Base-by-base conservation (phyloP, 371 early-diverging fungal species). In the Lichtheimia ornata region DNA sequence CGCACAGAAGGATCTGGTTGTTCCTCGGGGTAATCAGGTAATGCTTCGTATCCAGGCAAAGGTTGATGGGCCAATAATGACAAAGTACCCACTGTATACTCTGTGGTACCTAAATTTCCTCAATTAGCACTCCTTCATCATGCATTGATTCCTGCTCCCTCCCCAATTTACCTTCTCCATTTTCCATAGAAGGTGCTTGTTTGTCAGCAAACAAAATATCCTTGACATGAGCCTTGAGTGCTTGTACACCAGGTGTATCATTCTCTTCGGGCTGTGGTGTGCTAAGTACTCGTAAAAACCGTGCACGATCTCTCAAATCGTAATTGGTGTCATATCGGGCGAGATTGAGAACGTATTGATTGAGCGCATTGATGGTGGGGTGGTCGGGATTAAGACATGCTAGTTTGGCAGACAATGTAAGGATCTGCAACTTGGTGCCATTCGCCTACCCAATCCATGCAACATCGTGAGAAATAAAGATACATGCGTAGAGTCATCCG, bases 241-340 rank as follows among this genome's bases (percentile, higher is more conserved):
- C 73, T 58, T 62, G 66, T 17, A 79, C 60, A 14, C 74, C 79
- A 18, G 75, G 71, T 27, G 74, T 74, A 13, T 77, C 72, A 12
- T 67, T 59, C 9, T 43, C 56, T 50, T 56, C 66, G 17, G 58
- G 65, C 30, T 64, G 61, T 12, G 84, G 80, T 58, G 86, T 74
- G 14, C 92, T 84, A 56, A 96, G 71, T 0, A 82, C 89, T 44
- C 89, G 85, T 43, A 96, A 73, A 63, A 93, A 86, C 42, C 98
- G 74, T 11, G 93, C 94, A 17, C 95, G 86, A 65, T 98, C 98
- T 35, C 98, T 85, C 1, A 97, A 89, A 68, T 94, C 94, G 62
- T 91, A 96, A 64, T 88, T 84, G 15, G 83, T 68, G 69, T 98
- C 98, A 64, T 91, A 97, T 30, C 94, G 82, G 0, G 96, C 96